Evolutionary conservation across 306 rosid genomes (phyloP).

Genomic region (Rosa lucieae): DNA sequence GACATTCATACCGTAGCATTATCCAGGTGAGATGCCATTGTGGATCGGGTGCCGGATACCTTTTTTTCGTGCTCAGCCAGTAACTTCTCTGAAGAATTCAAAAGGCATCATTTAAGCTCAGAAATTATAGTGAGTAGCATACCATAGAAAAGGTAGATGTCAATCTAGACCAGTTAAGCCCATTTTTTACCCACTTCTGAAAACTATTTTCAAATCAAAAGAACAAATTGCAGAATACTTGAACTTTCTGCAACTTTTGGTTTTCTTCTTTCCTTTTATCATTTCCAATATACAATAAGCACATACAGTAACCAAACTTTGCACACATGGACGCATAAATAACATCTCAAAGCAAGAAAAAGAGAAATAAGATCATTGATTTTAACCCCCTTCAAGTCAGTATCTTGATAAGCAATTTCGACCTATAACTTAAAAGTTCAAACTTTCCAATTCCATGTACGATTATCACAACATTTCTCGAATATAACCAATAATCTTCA

Average conservation of each 20-base stretch:
- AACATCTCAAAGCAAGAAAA: not conserved
- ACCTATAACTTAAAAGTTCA: not conserved
- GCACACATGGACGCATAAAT: not conserved
- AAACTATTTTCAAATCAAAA: not conserved
- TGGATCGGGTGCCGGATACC: constrained; percentile 44
- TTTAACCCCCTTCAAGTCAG: not conserved
- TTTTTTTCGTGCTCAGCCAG: constrained; percentile 42
- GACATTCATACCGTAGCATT: constrained; percentile 50
- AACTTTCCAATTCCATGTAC: not conserved
- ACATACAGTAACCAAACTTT: not conserved
- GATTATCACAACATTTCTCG: not conserved
- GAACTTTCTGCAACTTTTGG: not conserved
- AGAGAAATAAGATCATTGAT: not conserved
- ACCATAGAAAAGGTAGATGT: constrained; percentile 1
- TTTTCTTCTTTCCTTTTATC: not conserved
- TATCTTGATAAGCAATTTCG: not conserved
- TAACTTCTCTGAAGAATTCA: constrained; percentile 45
- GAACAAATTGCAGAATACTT: not conserved
- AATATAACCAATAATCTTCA: not conserved
- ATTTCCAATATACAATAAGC: not conserved
- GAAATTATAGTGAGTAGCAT: not conserved
- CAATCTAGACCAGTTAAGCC: constrained; percentile 8
- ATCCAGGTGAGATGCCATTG: constrained; percentile 53
- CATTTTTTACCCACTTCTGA: not conserved
- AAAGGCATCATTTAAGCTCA: constrained; percentile 5